Evolutionary conservation across 441 rosid genomes (phyloP), one percentile per base, ranked within the genome.

Genomic region (Aquilaria agallochum): DNA sequence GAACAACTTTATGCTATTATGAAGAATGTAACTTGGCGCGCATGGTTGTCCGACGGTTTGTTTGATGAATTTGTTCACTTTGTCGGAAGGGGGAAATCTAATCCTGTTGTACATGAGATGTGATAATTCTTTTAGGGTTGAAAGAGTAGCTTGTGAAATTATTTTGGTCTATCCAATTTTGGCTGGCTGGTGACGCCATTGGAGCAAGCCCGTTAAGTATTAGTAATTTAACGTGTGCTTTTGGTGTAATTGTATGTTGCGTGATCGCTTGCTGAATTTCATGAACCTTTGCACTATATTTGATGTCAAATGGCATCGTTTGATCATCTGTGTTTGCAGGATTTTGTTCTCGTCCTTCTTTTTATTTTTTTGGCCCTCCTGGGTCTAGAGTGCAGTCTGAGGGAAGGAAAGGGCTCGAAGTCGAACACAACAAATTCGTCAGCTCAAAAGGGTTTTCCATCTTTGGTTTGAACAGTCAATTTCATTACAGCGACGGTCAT

Each of bases 51-150:
- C 57, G 69, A 62, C 75, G 70, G 70, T 64, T 67, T 66, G 67
- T 64, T 69, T 73, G 31, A 50, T 47, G 53, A 48, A 30, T 52
- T 56, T 30, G 33, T 68, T 76, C 58, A 47, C 56, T 74, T 56
- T 47, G 76, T 71, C 71, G 78, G 69, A 58, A 69, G 63, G 76
- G 27, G 79, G 76, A 68, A 74, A 58, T 60, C 11, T 52, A 68
- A 63, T 71, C 65, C 65, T 81, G 76, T 64, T 83, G 92, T 86
- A 78, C 75, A 79, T 86, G 85, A 72, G 73, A 71, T 74, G 76
- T 69, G 88, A 71, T 68, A 55, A 66, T 76, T 78, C 63, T 68
- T 76, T 66, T 72, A 77, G 84, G 75, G 68, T 70, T 51, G 78
- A 66, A 58, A 73, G 65, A 56, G 67, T 74, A 78, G 82, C 58